These are phyloP conservation scores for Zea mays DNA, from an alignment of 176 grass and related monocot genomes.

Conservation along the genomic window DNA sequence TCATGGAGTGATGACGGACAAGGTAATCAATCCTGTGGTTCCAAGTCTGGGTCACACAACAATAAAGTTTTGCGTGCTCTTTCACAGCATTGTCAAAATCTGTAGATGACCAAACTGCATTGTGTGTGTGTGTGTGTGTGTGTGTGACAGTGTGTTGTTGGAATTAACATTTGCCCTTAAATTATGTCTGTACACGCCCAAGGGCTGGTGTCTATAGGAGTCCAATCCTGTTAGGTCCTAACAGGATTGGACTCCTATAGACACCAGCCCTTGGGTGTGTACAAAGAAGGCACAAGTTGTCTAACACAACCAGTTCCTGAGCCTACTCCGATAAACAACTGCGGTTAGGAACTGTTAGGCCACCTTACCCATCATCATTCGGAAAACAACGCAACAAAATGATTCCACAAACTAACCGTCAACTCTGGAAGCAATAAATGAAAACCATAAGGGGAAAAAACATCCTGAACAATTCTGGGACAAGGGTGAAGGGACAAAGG, in stretches of 20 bases:
- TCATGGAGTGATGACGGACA: slow-evolving; percentile 48
- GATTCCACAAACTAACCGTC: no score
- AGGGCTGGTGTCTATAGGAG: no score
- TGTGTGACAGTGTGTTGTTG: neutral
- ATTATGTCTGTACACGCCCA: neutral
- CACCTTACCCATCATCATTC: no score
- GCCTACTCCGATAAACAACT: neutral
- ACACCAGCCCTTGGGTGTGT: no score
- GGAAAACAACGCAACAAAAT: no score
- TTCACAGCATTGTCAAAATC: neutral
- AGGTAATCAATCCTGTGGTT: slow-evolving; percentile 16
- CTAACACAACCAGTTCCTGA: neutral
- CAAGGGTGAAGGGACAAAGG: no score
- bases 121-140: slow-evolving; percentile 3
- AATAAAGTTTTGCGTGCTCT: neutral
- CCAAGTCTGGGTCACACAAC: neutral
- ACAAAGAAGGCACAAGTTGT: no score
- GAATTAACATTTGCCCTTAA: neutral
- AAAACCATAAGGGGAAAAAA: no score
- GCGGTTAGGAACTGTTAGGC: neutral
- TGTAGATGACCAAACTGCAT: neutral
- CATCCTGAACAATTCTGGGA: no score
- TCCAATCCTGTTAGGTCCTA: no score
- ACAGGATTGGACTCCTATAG: no score
- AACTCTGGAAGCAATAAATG: no score